Conservation (phyloP, 164 flowering plant genomes). For the Paratinospora sagittata region DNA sequence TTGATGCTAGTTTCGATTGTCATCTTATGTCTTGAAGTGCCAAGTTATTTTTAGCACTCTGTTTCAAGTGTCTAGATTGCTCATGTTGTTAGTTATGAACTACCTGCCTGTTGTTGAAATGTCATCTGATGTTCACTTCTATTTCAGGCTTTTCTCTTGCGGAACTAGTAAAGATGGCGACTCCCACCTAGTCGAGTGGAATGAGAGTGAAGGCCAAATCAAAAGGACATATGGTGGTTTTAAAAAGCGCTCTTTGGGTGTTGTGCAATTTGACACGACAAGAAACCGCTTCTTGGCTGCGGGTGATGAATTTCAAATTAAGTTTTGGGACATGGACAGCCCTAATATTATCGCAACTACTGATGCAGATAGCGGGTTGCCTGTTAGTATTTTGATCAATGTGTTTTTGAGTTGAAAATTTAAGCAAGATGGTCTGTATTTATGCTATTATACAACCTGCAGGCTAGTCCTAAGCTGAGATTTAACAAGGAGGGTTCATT, state of each 20-base stretch:
- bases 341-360: constrained; percentile 24
- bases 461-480: constrained; percentile 49
- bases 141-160: constrained; percentile 42
- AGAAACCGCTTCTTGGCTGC: constrained; percentile 45
- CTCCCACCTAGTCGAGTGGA: constrained; percentile 48
- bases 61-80: not conserved
- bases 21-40: not conserved
- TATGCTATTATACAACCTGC: constrained; percentile 11
- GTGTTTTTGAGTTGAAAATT: not conserved
- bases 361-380: constrained; percentile 48
- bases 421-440: not conserved
- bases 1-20: not conserved
- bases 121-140: not conserved
- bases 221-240: constrained; percentile 40
- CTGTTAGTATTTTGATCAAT: constrained; percentile 22
- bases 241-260: constrained; percentile 35
- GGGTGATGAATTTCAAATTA: constrained; percentile 43
- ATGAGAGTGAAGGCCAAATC: constrained; percentile 48
- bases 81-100: not conserved
- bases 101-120: not conserved
- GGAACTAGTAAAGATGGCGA: constrained; percentile 54
- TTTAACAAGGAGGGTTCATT: constrained; percentile 56
- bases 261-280: constrained; percentile 54
- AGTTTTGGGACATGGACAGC: constrained; percentile 53
- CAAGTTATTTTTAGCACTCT: not conserved